Evolutionary conservation across 768 basidiomycete genomes (phyloP).

Genomic region (Boletus vermiculosoides): DNA sequence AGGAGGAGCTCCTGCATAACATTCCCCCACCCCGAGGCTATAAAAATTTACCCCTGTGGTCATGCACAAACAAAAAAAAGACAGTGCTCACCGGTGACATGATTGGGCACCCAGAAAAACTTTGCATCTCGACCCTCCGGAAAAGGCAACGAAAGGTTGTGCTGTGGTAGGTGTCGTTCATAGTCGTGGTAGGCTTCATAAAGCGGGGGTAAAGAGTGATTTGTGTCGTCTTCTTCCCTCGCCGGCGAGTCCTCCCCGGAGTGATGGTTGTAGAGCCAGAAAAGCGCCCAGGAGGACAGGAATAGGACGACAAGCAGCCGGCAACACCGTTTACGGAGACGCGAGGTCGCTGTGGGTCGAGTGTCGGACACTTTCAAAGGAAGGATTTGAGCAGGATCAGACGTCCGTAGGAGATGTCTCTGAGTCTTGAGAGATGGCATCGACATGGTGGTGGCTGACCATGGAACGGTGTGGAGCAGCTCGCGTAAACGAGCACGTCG

Average conservation of each 20-base stretch:
- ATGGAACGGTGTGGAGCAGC: background rate
- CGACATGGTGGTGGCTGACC: constrained; percentile 7
- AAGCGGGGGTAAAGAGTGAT: constrained; percentile 40
- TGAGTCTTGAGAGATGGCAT: constrained; percentile 11
- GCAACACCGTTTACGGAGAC: constrained; percentile 4
- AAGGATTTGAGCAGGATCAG: constrained; percentile 11
- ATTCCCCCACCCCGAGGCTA: constrained; percentile 62
- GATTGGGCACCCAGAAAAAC: constrained; percentile 51
- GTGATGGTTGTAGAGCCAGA: constrained; percentile 15
- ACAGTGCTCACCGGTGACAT: constrained; percentile 38
- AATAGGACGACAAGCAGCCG: constrained; percentile 16
- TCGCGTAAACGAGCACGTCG: background rate
- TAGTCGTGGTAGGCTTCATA: constrained; percentile 43
- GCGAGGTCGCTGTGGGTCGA: background rate
- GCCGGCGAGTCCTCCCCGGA: background rate
- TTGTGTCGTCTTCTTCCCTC: background rate
- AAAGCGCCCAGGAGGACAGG: constrained; percentile 11
- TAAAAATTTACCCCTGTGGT: background rate
- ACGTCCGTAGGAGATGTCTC: constrained; percentile 3
- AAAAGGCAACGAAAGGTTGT: constrained; percentile 37
- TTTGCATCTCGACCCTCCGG: constrained; percentile 42
- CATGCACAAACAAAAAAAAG: background rate
- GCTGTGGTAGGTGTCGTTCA: constrained; percentile 48
- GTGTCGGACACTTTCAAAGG: constrained; percentile 17
- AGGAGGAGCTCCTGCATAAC: constrained; percentile 57